Base-by-base conservation (phyloP, 306 rosid genomes). In the Ceratonia siliqua region DNA sequence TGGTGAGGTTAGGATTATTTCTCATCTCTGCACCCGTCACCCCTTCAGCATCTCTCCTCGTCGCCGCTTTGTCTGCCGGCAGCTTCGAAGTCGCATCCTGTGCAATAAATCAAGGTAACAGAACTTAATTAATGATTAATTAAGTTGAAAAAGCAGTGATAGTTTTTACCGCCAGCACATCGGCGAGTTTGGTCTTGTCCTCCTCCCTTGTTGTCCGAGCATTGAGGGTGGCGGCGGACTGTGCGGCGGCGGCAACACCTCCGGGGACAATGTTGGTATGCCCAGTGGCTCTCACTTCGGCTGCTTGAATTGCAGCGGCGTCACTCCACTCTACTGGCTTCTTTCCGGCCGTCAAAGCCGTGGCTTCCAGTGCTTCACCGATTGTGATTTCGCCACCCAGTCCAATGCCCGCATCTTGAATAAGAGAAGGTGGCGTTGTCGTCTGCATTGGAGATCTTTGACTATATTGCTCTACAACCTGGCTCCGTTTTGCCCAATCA, bases 301-400 rank as follows among this genome's bases (percentile, higher is more conserved):
- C 96, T 0, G 96, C 97, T 55, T 92, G 96, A 59, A 90, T 92
- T 0, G 97, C 96, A 0, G 96, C 96, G 0, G 89, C 94, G 2
- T 88, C 91, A 22, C 93, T 89, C 87, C 81, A 78, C 42, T 81
- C 94, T 46, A 87, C 91, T 0, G 88, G 76, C 70, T 92, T 88
- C 57, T 77, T 58, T 30, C 94, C 89, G 0, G 85, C 89, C 0
- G 96, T 80, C 22, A 85, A 1, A 14, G 82, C 87, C 0, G 94
- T 84, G 2, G 92, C 96, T 75, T 90, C 91, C 0, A 90, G 87
- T 64, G 97, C 96, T 78, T 92, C 91, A 0, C 92, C 97, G 1
- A 92, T 90, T 3, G 96, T 90, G 76, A 92, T 81, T 39, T 84
- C 83, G 10, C 75, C 69, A 0, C 20, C 43, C n/a, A n/a, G n/a